Evolutionary conservation across 768 basidiomycete genomes (phyloP), one percentile per base, ranked within the genome.

Genomic region (Xerocomellus amylosporus): DNA sequence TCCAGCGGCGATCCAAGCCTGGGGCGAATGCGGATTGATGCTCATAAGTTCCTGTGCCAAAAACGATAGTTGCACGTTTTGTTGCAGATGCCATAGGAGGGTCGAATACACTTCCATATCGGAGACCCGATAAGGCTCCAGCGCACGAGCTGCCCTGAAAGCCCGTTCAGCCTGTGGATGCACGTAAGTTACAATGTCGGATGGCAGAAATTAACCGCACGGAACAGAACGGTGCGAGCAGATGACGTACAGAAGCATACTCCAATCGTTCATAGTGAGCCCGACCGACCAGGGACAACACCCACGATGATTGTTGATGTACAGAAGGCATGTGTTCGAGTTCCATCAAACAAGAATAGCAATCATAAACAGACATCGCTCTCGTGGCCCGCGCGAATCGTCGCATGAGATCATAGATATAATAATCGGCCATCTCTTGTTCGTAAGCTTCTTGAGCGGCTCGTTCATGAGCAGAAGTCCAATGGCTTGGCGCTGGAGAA

Each of bases 81-180:
- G 82, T 66, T 90, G 88, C 46, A 97, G 75, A 72, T 98, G 96
- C 96, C 96, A 99, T 42, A 98, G 76, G 34, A 96, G 80, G 26
- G 97, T 97, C 43, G 95, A 97, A 73, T 93, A 97, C 39, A 94
- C 84, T 73, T 98, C 95, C 91, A 97, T 94, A 70, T 93, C 90
- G 77, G 83, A 83, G 54, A 95, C 70, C 22, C 91, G 84, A 76
- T 92, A 89, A n/a, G 95, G 95, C 59, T 98, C 89, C 56, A 90
- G 75, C n/a, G 76, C 76, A 40, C 94, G 82, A 47, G 92, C 83
- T 17, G 85, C 81, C 60, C 83, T 82, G 77, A 95, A 98, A 20
- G 90, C 90, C 64, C 92, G 84, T 67, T 93, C 90, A 37, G 96
- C 91, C 95, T 97, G 64, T 36, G 56, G 58, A 67, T 64, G 48